Percentiles rank a stretch among this genome's conserved stretches.
Evolutionary conservation across 2,329 filamentous ascomycete species (phyloP).

Genomic region (Botrytis fragariae): DNA sequence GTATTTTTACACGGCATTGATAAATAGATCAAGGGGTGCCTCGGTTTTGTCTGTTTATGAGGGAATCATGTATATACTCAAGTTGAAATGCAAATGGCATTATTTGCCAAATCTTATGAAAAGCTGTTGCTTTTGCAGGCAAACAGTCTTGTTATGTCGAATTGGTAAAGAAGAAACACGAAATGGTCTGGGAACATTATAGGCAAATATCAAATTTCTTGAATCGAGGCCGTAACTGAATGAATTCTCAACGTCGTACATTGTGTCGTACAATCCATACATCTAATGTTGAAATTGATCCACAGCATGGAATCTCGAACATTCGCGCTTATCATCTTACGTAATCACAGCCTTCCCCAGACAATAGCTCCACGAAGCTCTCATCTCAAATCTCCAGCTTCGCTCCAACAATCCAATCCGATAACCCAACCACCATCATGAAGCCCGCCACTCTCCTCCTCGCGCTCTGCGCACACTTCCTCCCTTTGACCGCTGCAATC

Average conservation of each 20-base stretch:
- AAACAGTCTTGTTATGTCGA: not conserved
- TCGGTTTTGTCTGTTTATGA: constrained; percentile 1
- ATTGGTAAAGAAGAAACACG: not conserved
- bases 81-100: constrained; percentile 11
- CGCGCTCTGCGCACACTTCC: constrained; percentile 40
- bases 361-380: constrained; percentile 21
- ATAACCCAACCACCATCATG: constrained; percentile 23
- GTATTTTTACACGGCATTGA: constrained; percentile 7
- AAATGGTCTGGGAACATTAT: not conserved
- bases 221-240: not conserved
- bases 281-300: not conserved
- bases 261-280: not conserved
- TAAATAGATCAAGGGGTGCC: constrained; percentile 4
- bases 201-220: not conserved
- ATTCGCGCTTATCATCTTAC: not conserved
- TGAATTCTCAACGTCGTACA: not conserved
- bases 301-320: not conserved
- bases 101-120: not conserved
- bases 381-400: constrained; percentile 10
- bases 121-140: not conserved
- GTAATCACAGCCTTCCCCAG: constrained; percentile 18
- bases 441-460: constrained; percentile 45
- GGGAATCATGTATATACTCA: constrained; percentile 12
- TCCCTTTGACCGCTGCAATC: constrained; percentile 41
- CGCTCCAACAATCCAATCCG: not conserved